These are phyloP conservation scores for Aspergillus tamarii DNA, from an alignment of 2,329 filamentous ascomycete species.

Conservation along the genomic window DNA sequence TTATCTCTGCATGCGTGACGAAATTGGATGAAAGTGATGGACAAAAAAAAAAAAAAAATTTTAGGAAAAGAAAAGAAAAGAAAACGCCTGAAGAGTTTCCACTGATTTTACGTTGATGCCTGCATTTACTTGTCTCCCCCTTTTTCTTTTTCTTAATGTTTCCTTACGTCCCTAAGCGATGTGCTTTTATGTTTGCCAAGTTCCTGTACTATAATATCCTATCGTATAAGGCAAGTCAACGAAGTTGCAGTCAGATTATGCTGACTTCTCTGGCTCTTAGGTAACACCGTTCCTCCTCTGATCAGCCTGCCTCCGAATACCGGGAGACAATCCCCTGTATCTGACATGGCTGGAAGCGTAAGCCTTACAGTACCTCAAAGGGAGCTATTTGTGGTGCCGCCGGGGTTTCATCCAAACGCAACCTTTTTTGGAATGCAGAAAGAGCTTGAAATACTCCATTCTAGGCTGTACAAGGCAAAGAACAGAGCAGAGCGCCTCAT, in stretches of 20 bases:
- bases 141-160: background rate
- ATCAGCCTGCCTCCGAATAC: constrained; percentile 28
- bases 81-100: background rate
- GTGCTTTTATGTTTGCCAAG: background rate
- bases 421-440: constrained; percentile 64
- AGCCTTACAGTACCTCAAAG: constrained; percentile 25
- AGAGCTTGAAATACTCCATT: constrained; percentile 62
- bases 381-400: constrained; percentile 52
- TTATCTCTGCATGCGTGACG: background rate
- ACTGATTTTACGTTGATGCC: background rate
- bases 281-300: constrained; percentile 27
- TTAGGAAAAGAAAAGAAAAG: background rate
- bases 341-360: constrained; percentile 29
- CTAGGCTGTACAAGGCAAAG: constrained; percentile 61
- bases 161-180: background rate
- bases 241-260: constrained; percentile 30
- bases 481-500: constrained; percentile 62
- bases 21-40: background rate
- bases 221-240: constrained; percentile 11
- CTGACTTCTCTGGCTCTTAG: constrained; percentile 41
- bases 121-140: background rate
- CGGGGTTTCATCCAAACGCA: constrained; percentile 65
- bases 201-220: constrained; percentile 21
- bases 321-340: constrained; percentile 29
- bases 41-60: too few species aligned